Evolutionary conservation across 208 protist genomes (phyloP).

Genomic region (Acanthamoeba lenticulata): DNA sequence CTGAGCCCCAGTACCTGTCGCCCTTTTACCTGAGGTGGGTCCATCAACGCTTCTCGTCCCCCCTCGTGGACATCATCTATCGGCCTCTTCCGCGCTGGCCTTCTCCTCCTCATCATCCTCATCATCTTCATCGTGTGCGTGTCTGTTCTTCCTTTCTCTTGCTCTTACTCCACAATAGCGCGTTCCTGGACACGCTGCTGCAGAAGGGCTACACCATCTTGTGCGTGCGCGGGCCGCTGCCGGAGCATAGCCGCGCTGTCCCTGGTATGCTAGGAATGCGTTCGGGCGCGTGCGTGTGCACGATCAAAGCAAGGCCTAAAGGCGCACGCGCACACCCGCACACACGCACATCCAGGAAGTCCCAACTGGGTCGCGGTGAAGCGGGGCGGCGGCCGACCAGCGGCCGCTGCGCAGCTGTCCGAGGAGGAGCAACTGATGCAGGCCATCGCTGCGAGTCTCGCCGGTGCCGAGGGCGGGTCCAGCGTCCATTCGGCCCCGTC

Average conservation of each 20-base stretch:
- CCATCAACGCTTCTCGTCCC: background rate
- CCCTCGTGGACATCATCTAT: background rate
- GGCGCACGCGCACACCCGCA: background rate
- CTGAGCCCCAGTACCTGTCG: slow-evolving; percentile 63
- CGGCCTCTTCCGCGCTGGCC: too few relatives aligned
- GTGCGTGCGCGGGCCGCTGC: background rate
- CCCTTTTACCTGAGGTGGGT: slow-evolving; percentile 56
- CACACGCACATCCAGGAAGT: background rate
- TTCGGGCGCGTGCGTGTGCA: background rate
- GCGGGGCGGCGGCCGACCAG: background rate
- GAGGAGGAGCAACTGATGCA: slow-evolving; percentile 25
- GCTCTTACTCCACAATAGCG: background rate
- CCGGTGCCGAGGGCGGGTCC: background rate
- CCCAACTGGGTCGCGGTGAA: slow-evolving; percentile 34
- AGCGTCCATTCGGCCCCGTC: background rate
- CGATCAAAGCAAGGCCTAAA: background rate
- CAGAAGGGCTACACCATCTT: slow-evolving; percentile 59
- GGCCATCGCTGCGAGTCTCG: slow-evolving; percentile 43
- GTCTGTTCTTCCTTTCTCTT: background rate
- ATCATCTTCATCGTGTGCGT: background rate
- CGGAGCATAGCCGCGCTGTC: background rate
- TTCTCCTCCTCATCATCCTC: background rate
- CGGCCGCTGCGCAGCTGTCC: background rate
- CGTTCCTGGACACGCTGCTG: slow-evolving; percentile 65
- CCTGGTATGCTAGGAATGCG: background rate